Base-by-base conservation (phyloP, 129 eudicot species). In the Heracleum sosnowskyi region DNA sequence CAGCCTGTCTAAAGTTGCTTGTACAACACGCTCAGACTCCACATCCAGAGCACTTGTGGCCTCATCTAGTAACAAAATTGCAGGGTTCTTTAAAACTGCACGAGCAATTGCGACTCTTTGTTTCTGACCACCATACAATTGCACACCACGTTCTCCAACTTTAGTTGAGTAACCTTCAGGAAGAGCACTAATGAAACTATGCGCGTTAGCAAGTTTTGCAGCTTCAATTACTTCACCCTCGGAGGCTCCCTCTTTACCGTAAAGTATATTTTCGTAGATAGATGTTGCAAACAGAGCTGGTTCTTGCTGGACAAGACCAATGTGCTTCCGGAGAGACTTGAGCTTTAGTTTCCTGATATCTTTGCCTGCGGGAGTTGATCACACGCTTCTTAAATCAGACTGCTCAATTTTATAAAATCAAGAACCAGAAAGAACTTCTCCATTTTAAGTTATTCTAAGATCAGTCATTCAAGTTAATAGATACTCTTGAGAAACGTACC, bases 261-360 rank as follows among this genome's bases (percentile, higher is more conserved):
- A 96, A 33, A 92, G 88, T 69, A 96, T 96, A 92, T 96, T 96
- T 81, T 96, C 99, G 44, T 90, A 89, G 53, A 96, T 96, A 1
- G 99, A 87, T 69, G 97, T 92, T 78, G 95, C 99, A 24, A 96
- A 96, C n/a, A 96, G 95, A 64, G 99, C 97, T 0, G 99, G 99
- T 81, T 96, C 99, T 87, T 96, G 99, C 72, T 92, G 97, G 75
- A 96, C 99, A 28, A 96, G 82, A 68, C 99, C 99, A 40, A 96
- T 92, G 86, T 90, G 97, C 47, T 79, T 90, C 71, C 99, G 80
- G 13, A 90, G 84, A 62, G 97, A 96, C 89, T 92, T 92, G 39
- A 92, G 89, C 84, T 90, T 96, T 55, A 96, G 85, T 81, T 85
- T 96, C 91, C 80, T 96, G 55, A 90, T 86, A 86, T 96, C 99